Base-by-base conservation (phyloP, 257 asterid genomes). In the Solanum medicagineum region DNA sequence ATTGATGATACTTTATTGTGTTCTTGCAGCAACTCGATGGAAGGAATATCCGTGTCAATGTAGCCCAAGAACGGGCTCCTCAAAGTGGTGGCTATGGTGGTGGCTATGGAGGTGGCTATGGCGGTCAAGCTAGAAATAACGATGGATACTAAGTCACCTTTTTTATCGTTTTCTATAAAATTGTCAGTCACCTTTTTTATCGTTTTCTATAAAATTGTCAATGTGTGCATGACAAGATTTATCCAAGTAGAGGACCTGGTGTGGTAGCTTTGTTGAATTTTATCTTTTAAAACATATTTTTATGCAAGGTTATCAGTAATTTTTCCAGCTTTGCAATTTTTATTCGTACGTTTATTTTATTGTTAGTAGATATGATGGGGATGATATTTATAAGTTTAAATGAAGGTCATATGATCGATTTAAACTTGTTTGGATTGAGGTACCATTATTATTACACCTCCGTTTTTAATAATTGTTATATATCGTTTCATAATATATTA, bases 41-140 rank as follows among this genome's bases (percentile, higher is more conserved):
- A 65, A 94, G 99, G 89, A 89, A 86, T 87, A 92, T 95, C 66
- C 94, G 95, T 8, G 99, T 94, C 45, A 92, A 92, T 65, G 16
- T 19, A 9, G 97, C 97, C 3, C 88, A 89, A 40, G 98, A 95
- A 68, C 91, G 93, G 83, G 73, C 93, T 22, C 94, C 95, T 59
- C 91, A 92, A 80, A 85, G 85, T 54, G 70, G 54, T 13, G 77
- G 74, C 0, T 24, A 1, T 24, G 87, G 86, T 1, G 88, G 10
- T 0, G 70, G 84, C 19, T 83, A 75, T 20, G 90, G 91, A n/a
- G 92, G 95, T 16, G 88, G 87, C 15, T 86, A 8, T 19, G 80
- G 80, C 80, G 90, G 91, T 62, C 74, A 62, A 19, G n/a, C 87
- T 9, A 88, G 90, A 77, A 87, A 68, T 51, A 84, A 88, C 49